These are phyloP conservation scores for Lecanoromycetidae sp. DNA, from an alignment of 2,329 filamentous ascomycete species.

Conservation along the genomic window DNA sequence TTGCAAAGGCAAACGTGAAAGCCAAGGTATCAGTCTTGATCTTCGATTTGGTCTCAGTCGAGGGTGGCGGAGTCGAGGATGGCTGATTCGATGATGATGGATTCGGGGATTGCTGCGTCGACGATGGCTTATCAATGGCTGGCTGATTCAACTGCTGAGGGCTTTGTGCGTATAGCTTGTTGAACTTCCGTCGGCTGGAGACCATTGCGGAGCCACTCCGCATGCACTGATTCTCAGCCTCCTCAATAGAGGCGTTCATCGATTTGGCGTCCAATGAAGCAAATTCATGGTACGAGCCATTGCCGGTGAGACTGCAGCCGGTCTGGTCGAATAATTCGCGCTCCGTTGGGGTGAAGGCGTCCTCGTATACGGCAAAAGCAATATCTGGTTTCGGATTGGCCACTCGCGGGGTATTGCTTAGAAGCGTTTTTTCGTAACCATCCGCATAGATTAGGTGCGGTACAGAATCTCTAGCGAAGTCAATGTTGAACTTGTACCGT, in stretches of 20 bases:
- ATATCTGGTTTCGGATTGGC: neutral
- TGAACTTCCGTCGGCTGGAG: no score
- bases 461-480: neutral
- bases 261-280: neutral
- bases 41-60: neutral
- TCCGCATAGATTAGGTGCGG: neutral
- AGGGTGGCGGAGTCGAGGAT: neutral
- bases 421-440: neutral
- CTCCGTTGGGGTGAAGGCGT: neutral
- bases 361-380: neutral
- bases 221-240: conserved; percentile 5
- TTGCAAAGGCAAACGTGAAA: neutral
- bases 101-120: neutral
- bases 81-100: neutral
- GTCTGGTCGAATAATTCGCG: neutral
- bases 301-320: neutral
- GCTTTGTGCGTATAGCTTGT: neutral
- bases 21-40: neutral
- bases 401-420: neutral
- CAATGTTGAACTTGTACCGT: neutral
- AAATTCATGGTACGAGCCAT: neutral
- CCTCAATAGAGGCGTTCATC: neutral
- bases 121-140: neutral
- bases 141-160: neutral
- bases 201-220: neutral